A percentile compares a stretch with the other conserved stretches of the same genome.
phyloP scores from a whole-genome alignment of 345 rosid species.

The Pugionium dolabratum region DNA sequence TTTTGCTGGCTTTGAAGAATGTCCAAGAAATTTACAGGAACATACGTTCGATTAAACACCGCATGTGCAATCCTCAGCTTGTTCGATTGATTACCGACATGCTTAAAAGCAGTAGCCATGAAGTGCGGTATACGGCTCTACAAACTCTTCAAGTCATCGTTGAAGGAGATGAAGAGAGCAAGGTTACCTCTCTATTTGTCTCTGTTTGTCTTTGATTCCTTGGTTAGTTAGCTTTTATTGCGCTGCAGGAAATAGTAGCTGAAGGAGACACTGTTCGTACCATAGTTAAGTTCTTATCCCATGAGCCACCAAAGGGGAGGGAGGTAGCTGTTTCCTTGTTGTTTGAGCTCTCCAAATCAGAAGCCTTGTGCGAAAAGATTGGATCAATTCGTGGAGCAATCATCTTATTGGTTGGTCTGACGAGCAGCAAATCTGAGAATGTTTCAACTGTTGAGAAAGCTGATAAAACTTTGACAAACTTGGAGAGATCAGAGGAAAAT shows the following conservation, averaged over 20 bases:
- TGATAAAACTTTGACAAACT: slow-evolving; percentile 70
- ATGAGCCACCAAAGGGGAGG: slow-evolving; percentile 76
- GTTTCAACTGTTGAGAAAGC: slow-evolving; percentile 83
- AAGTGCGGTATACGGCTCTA: slow-evolving; percentile 69
- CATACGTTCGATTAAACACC: slow-evolving; percentile 53
- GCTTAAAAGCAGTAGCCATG: slow-evolving; percentile 75
- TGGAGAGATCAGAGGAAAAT: slow-evolving; percentile 79
- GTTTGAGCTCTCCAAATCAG: slow-evolving; percentile 84
- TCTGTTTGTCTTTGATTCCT: slow-evolving; percentile 13
- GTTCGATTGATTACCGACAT: slow-evolving; percentile 73
- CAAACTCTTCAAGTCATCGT: slow-evolving; percentile 74
- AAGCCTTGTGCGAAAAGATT: slow-evolving; percentile 81
- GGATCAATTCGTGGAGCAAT: slow-evolving; percentile 90
- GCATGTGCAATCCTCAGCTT: slow-evolving; percentile 65
- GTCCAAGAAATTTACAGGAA: slow-evolving; percentile 59
- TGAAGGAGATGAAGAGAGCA: slow-evolving; percentile 80
- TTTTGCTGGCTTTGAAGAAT: slow-evolving; percentile 59
- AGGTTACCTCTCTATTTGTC: slow-evolving; percentile 52
- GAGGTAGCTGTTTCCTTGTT: slow-evolving; percentile 85
- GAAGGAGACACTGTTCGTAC: slow-evolving; percentile 95
- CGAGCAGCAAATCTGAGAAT: slow-evolving; percentile 88
- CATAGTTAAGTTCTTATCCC: slow-evolving; percentile 74
- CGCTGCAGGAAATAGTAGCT: slow-evolving; percentile 70
- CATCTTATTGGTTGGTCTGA: slow-evolving; percentile 84
- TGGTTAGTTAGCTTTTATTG: slow-evolving; percentile 21